Base-by-base conservation (phyloP, 1,284 basidiomycete species). In the Tylopilus orsonianus region DNA sequence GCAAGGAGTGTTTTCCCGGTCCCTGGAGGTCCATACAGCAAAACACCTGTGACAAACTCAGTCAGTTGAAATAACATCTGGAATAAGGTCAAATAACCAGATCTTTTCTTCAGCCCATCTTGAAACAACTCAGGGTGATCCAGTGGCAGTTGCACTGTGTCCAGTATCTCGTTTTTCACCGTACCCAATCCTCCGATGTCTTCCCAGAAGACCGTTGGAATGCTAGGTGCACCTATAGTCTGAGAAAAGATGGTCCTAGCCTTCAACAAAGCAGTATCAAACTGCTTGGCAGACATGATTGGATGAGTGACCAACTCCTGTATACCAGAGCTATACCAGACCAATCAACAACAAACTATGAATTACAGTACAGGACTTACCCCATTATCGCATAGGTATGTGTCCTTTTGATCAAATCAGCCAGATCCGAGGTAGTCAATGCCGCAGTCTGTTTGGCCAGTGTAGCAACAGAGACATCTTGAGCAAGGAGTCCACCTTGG, bases 181-280 rank as follows among this genome's bases (percentile, higher is more conserved):
- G 78, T 74, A 1, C 84, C 86, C 16, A 99, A 74, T 7, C 97
- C 97, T 34, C 97, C 97, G 13, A 99, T 89, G 65, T 99, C 97
- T 69, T 98, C 93, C 97, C 97, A 99, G 0, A 90, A 83, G 0
- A 99, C 95, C 54, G 83, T 91, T 1, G 97, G 97, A 44, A 99
- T 99, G 61, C 91, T 95, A 0, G 97, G 97, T 16, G 94, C 93
- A 12, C 96, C 96, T 48, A 99, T 97, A 60, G 81, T 93, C 63
- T 95, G 91, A 14, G 91, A 90, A 70, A 97, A 97, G 1, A 85
- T 80, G 12, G 81, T 74, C 47, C 94, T 78, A 5, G 90, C 88
- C 54, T 85, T 81, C n/a, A 77, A 75, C 10, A 99, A 73, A 0
- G 93, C 93, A 5, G 64, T 54, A 4, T 87, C 80, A 55, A 97